Conservation (phyloP, 2,329 filamentous ascomycete species). For the Elsinoe fawcettii region DNA sequence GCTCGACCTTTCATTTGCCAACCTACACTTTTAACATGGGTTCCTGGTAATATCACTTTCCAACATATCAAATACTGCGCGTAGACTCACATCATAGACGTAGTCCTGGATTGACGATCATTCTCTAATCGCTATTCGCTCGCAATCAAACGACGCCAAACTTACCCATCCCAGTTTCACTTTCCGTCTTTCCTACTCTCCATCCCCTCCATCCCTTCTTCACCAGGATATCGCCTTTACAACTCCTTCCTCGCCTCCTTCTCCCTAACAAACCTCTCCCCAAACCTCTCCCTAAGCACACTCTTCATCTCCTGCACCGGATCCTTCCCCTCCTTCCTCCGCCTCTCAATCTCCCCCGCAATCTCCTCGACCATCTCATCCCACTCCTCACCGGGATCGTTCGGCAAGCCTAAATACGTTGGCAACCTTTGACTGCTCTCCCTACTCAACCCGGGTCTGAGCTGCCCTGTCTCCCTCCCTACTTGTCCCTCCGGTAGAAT, state of each 20-base stretch:
- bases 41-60: too few species aligned
- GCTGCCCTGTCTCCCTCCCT: constrained; percentile 30
- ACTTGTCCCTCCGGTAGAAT: constrained; percentile 29
- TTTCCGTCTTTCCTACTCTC: neutral
- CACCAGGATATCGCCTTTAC: neutral
- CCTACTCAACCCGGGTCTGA: neutral
- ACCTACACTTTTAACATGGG: too few species aligned
- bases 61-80: too few species aligned
- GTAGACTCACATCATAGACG: too few species aligned
- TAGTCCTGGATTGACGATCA: too few species aligned
- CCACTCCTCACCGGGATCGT: constrained; percentile 66
- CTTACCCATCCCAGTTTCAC: too few species aligned
- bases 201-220: neutral
- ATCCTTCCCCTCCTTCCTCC: constrained; percentile 38
- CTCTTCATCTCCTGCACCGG: constrained; percentile 46
- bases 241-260: constrained; percentile 13
- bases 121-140: too few species aligned
- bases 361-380: constrained; percentile 73
- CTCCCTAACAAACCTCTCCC: constrained; percentile 14
- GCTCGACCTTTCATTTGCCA: too few species aligned
- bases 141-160: too few species aligned
- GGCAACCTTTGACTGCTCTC: constrained; percentile 13
- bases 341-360: constrained; percentile 60
- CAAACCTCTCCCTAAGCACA: constrained; percentile 42
- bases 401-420: constrained; percentile 69